Base-by-base conservation (phyloP, 495 filamentous ascomycete genomes). In the Podospora bellae-mahoneyi region DNA sequence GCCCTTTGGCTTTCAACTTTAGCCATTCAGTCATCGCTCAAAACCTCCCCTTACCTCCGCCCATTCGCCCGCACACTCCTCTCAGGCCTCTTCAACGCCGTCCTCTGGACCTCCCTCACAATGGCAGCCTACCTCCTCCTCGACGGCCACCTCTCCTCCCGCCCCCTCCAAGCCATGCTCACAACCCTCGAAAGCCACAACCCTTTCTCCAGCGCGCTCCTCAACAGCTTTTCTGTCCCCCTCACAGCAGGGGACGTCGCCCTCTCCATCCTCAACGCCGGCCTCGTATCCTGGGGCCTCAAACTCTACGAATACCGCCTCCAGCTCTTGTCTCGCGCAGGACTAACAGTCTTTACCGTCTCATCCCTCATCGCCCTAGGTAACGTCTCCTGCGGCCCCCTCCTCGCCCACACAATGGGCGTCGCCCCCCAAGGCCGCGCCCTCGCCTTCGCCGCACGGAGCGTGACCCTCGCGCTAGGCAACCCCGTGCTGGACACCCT, bases 271-370 rank as follows among this genome's bases (percentile, higher is more conserved):
- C 75, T 84, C 19, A 81, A 83, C 64, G 75, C 81, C 4, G 81
- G 82, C 15, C 79, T 84, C 20, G 77, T 80, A 0, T 75, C 77
- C 3, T 77, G 82, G 77, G 82, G 82, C 0, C 75, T 84, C 60
- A 84, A 84, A 69, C 79, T 84, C 57, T 84, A 79, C 72, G 77
- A 81, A 66, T 81, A 81, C 73, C 78, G 81, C 15, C 44, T 64
- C 1, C 79, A 79, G 32, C 69, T 84, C 0, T 71, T 78, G 28
- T 79, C 78, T 7, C 70, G 77, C 68, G 77, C 77, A 4, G 82
- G 81, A 3, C 64, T 79, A 13, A 73, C 73, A 39, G 76, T 78
- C 0, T 75, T 80, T 19, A 54, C 73, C 9, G 78, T 78, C 20
- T 77, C 78, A 0, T 76, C 74, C 16, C 28, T 71, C 5, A 32